phyloP scores from a whole-genome alignment of 106 monocot genomes.

The Platanthera zijinensis region DNA sequence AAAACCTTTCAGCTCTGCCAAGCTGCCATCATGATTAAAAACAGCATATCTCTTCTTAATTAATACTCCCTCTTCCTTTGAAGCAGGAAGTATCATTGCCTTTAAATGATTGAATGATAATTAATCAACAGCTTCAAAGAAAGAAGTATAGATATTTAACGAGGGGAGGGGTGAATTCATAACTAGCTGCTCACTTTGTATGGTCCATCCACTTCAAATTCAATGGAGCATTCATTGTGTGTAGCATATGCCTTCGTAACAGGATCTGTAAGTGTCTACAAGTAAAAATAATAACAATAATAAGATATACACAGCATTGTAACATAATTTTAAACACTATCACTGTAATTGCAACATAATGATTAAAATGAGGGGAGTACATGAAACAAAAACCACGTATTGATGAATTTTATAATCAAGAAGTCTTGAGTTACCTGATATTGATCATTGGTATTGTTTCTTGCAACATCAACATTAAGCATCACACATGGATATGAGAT shows the following conservation, averaged over 20 bases:
- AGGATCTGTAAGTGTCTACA: slow-evolving; percentile 73
- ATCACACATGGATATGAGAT: slow-evolving; percentile 98
- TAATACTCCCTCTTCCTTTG: slow-evolving; percentile 96
- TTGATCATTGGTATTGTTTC: slow-evolving; percentile 98
- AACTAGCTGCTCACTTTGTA: slow-evolving; percentile 54
- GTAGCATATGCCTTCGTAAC: slow-evolving; percentile 68
- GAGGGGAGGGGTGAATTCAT: neutral
- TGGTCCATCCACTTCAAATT: slow-evolving; percentile 99
- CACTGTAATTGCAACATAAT: neutral
- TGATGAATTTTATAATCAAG: slow-evolving; percentile 3
- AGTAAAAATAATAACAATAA: neutral
- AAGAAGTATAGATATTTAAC: neutral
- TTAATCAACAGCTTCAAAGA: neutral
- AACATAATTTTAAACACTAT: neutral
- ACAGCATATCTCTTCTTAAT: slow-evolving; percentile 99
- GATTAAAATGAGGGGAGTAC: neutral
- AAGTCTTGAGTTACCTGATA: slow-evolving; percentile 51
- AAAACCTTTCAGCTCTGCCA: slow-evolving; percentile 98
- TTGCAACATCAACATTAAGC: slow-evolving; percentile 97
- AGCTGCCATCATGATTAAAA: slow-evolving; percentile 92
- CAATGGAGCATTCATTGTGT: slow-evolving; percentile 99
- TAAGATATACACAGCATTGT: neutral
- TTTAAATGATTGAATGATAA: slow-evolving; percentile 16
- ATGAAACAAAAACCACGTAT: neutral
- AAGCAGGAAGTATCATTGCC: slow-evolving; percentile 99